Evolutionary conservation across 192 early-diverging fungal genomes (phyloP).

Genomic region (Endogone sp.): DNA sequence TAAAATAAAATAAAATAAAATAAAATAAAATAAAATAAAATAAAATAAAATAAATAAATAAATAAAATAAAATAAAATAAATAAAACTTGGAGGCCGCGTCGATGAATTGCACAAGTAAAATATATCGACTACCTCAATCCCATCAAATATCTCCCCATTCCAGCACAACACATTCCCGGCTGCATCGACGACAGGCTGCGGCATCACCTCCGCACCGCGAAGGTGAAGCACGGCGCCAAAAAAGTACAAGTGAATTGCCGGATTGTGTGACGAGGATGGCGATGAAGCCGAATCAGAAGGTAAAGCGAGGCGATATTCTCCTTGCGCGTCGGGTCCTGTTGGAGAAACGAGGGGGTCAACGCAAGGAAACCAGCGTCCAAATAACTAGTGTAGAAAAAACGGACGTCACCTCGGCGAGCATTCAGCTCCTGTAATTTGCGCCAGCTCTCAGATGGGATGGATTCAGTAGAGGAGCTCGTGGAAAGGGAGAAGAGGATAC

Average conservation of each 20-base stretch:
- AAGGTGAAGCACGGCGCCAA: conserved; percentile 64
- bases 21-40: too few species aligned
- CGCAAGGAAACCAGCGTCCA: neutral
- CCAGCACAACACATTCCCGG: conserved; percentile 63
- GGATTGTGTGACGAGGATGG: neutral
- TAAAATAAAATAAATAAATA: too few species aligned
- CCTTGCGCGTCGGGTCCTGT: conserved; percentile 54
- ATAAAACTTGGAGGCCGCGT: conserved; percentile 3
- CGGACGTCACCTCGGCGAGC: conserved; percentile 40
- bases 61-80: too few species aligned
- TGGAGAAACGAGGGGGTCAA: neutral
- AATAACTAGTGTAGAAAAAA: neutral
- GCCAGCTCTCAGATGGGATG: conserved; percentile 25
- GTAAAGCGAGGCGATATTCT: neutral
- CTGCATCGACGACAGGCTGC: conserved; percentile 53
- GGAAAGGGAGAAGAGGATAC: conserved; percentile 47
- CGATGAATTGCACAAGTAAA: neutral
- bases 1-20: neutral
- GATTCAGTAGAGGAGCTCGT: neutral
- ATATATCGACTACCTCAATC: conserved; percentile 42
- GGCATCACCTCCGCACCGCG: conserved; percentile 49
- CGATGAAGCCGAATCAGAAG: neutral
- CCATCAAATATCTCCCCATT: conserved; percentile 93
- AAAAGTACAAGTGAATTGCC: conserved; percentile 29
- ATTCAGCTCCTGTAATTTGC: conserved; percentile 37